Base-by-base conservation (phyloP, 2,329 filamentous ascomycete genomes). In the Pyricularia sp. region DNA sequence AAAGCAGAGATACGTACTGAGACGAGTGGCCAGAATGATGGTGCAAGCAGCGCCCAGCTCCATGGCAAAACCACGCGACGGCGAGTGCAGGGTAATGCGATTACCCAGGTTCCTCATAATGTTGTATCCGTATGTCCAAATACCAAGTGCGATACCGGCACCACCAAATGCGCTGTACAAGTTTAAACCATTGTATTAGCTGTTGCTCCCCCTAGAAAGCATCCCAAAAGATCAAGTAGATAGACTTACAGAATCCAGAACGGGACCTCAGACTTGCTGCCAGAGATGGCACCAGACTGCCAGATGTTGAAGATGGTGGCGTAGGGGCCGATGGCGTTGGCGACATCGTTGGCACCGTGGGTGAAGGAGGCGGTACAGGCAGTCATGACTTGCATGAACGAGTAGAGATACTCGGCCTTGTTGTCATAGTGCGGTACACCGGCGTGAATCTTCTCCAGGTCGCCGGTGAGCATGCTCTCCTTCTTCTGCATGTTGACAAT, bases 311-410 rank as follows among this genome's bases (percentile, higher is more conserved):
- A 90, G 73, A 90, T 86, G 68, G 86, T 84, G 1, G 88, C 85
- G 74, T 86, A 89, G 0, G 88, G 88, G 0, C 87, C 87, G 68
- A 88, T 83, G 31, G 87, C 86, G 74, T 84, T 90, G 73, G 85
- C 25, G 25, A 90, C 85, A 70, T 90, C 88, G 76, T 90, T 91
- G 72, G 87, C 86, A 28, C 88, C 91, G 81, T 93, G 90, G 0
- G 89, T 88, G 73, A 92, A 92, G 1, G 88, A 91, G 36, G 89
- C 89, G 70, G 89, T 91, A 80, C 88, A 90, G 69, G 90, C 90
- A 36, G 89, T 90, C 69, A 90, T 76, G 70, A 91, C 75, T 76
- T 90, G 88, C 72, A 90, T 82, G 73, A 88, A 91, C 3, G 87
- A 88, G 79, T 90, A 91, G 9, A 84, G 81, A 77, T 91, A 86